Evolutionary conservation across 768 basidiomycete species (phyloP).

Genomic region (Boletus subcaerulescens): DNA sequence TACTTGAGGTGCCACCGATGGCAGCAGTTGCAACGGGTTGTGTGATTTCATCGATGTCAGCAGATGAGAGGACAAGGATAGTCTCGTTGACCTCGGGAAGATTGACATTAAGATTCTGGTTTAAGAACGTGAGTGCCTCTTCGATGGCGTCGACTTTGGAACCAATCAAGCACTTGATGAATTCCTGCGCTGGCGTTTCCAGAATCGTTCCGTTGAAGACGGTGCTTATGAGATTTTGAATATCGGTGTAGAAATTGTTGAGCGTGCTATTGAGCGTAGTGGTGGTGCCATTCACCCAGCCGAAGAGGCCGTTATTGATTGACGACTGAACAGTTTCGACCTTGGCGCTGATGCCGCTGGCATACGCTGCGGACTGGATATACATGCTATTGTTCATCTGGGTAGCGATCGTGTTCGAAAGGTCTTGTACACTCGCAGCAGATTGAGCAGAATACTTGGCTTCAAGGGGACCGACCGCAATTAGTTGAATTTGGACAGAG

Average conservation of each 20-base stretch:
- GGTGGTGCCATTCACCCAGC: constrained; percentile 93
- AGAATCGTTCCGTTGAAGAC: constrained; percentile 87
- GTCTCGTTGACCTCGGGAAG: constrained; percentile 76
- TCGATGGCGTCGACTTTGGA: constrained; percentile 85
- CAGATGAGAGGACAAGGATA: constrained; percentile 73
- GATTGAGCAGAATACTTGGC: constrained; percentile 64
- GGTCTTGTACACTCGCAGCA: constrained; percentile 56
- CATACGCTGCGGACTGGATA: constrained; percentile 76
- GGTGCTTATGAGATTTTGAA: constrained; percentile 72
- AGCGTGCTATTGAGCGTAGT: constrained; percentile 84
- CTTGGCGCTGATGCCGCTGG: constrained; percentile 68
- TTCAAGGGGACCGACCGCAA: constrained; percentile 72
- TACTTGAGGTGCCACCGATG: constrained; percentile 53
- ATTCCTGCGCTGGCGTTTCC: constrained; percentile 77
- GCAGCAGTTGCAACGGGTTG: constrained; percentile 83
- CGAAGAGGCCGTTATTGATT: constrained; percentile 86
- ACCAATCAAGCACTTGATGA: constrained; percentile 89
- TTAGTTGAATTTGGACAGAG: constrained; percentile 82
- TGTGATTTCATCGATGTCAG: constrained; percentile 68
- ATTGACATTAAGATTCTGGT: constrained; percentile 79
- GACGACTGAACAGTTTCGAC: constrained; percentile 68
- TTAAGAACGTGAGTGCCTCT: constrained; percentile 85
- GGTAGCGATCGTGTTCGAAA: constrained; percentile 67
- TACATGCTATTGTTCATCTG: constrained; percentile 83
- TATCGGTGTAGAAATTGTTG: constrained; percentile 79